phyloP scores from a whole-genome alignment of 306 rosid genomes.

The Vicia faba region DNA sequence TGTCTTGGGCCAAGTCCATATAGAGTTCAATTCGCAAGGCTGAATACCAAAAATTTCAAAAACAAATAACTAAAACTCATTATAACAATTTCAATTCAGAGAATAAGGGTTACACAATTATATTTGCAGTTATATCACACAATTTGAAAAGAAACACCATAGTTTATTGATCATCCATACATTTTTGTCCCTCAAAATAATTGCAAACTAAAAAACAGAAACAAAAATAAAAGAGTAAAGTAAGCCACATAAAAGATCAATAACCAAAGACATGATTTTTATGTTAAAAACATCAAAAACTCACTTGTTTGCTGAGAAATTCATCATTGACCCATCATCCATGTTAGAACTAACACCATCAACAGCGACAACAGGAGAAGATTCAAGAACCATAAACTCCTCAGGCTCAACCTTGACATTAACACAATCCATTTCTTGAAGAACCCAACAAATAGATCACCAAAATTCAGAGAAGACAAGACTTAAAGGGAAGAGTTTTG shows the following conservation, averaged over 20 bases:
- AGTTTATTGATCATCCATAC: slow-evolving; percentile 16
- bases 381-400: slow-evolving; percentile 30
- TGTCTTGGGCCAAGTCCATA: too few relatives aligned
- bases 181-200: neutral
- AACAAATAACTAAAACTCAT: neutral
- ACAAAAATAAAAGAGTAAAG: neutral
- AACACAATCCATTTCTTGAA: slow-evolving; percentile 35
- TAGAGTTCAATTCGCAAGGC: too few relatives aligned
- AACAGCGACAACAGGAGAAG: slow-evolving; percentile 26
- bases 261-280: slow-evolving; percentile 27
- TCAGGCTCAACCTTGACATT: slow-evolving; percentile 40
- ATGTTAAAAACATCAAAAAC: slow-evolving; percentile 5
- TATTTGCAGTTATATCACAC: slow-evolving; percentile 4
- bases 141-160: neutral
- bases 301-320: slow-evolving; percentile 36
- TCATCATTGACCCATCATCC: slow-evolving; percentile 12
- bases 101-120: neutral
- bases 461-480: neutral
- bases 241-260: slow-evolving; percentile 1
- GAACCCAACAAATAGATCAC: neutral
- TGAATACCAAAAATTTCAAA: too few relatives aligned
- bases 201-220: slow-evolving; percentile 3
- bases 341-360: slow-evolving; percentile 17
- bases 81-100: slow-evolving; percentile 3
- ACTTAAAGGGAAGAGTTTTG: neutral